Evolutionary conservation across 495 filamentous ascomycete genomes (phyloP).

Genomic region (Trichocladium antarcticum): DNA sequence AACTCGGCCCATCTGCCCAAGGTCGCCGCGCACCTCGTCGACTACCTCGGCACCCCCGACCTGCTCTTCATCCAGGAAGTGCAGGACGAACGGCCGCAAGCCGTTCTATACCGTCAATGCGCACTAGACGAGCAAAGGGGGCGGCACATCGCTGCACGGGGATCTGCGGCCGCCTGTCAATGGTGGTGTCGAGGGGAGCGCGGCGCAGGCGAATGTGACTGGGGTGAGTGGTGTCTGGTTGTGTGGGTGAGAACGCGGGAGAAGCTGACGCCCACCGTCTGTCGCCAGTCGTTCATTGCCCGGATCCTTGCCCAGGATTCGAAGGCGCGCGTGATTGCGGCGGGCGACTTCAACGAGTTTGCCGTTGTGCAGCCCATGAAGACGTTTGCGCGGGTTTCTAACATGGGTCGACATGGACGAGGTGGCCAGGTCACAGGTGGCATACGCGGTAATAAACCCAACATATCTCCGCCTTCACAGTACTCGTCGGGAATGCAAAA

Average conservation of each 20-base stretch:
- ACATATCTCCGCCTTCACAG: no score
- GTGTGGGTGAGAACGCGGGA: background rate
- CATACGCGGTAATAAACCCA: no score
- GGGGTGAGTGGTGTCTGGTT: constrained; percentile 26
- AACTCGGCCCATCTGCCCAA: constrained; percentile 33
- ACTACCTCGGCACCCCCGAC: constrained; percentile 42
- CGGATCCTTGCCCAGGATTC: constrained; percentile 35
- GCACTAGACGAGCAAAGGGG: constrained; percentile 47
- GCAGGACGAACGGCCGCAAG: constrained; percentile 46
- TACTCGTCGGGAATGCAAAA: no score
- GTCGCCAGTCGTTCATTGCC: constrained; percentile 23
- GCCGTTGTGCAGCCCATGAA: constrained; percentile 41
- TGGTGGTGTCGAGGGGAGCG: constrained; percentile 39
- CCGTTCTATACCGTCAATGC: constrained; percentile 52
- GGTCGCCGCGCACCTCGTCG: constrained; percentile 45
- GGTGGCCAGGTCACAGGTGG: constrained; percentile 29
- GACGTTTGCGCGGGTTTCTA: constrained; percentile 32
- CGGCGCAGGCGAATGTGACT: constrained; percentile 38
- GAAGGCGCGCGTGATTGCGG: constrained; percentile 36
- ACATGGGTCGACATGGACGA: constrained; percentile 46
- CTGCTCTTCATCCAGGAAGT: constrained; percentile 51
- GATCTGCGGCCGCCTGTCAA: constrained; percentile 52
- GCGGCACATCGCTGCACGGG: constrained; percentile 44
- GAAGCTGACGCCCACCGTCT: background rate
- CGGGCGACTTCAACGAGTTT: constrained; percentile 58